A percentile compares a stretch with the other conserved stretches of the same genome.
Evolutionary conservation across 306 rosid genomes (phyloP).

Genomic region (Ziziphus jujuba): DNA sequence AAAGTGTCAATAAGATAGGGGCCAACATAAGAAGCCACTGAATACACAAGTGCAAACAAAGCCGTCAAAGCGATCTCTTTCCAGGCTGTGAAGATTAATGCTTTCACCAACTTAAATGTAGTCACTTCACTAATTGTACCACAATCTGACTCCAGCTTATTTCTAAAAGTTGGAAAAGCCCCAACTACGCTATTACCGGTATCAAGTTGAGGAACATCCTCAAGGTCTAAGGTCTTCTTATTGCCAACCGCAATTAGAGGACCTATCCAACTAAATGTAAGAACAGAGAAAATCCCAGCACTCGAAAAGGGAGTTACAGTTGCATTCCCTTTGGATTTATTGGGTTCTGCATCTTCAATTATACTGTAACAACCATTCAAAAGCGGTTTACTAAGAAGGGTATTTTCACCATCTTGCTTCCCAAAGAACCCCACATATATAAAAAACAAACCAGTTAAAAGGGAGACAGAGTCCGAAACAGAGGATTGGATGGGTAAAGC

Average conservation of each 20-base stretch:
- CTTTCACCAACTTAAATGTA: conserved; percentile 48
- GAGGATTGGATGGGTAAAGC: conserved; percentile 37
- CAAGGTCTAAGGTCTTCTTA: conserved; percentile 65
- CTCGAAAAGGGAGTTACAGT: conserved; percentile 44
- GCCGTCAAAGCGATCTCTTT: conserved; percentile 50
- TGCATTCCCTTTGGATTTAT: conserved; percentile 33
- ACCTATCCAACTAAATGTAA: conserved; percentile 77
- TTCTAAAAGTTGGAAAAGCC: conserved; percentile 44
- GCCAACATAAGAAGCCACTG: conserved; percentile 74
- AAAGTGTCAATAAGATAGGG: conserved; percentile 72
- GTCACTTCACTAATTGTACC: conserved; percentile 40
- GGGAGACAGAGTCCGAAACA: conserved; percentile 44
- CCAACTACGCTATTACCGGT: conserved; percentile 47
- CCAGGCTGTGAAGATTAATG: conserved; percentile 57
- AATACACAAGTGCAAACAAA: conserved; percentile 29
- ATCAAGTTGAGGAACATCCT: conserved; percentile 73
- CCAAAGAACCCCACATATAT: conserved; percentile 37
- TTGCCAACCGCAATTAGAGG: conserved; percentile 58
- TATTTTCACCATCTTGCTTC: conserved; percentile 31
- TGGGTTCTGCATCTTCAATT: conserved; percentile 24
- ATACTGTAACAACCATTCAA: conserved; percentile 43
- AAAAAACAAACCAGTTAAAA: conserved; percentile 45
- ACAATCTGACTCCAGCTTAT: conserved; percentile 50
- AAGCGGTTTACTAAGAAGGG: conserved; percentile 62
- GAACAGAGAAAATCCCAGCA: conserved; percentile 71